These are phyloP conservation scores for Mariannaea sp. DNA, from an alignment of 2,329 filamentous ascomycete species.

Conservation along the genomic window DNA sequence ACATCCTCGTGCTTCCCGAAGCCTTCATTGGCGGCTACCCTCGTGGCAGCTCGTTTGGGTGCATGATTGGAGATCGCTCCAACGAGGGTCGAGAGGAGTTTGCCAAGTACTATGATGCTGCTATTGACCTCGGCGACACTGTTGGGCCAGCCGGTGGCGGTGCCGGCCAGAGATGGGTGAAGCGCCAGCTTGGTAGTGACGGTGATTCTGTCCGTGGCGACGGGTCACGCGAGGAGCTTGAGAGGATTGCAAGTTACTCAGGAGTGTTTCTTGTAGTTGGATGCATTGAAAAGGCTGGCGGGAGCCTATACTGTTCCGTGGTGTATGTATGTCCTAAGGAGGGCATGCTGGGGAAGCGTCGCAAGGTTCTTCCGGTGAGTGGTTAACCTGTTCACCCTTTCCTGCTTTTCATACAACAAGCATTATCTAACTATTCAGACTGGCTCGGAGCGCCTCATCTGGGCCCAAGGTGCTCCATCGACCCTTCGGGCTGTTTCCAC, in stretches of 20 bases:
- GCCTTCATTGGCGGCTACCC: constrained; percentile 93
- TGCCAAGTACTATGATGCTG: constrained; percentile 75
- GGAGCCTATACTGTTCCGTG: constrained; percentile 81
- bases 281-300: constrained; percentile 77
- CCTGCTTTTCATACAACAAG: too few species aligned
- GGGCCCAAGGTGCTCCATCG: constrained; percentile 82
- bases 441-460: constrained; percentile 79
- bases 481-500: constrained; percentile 82
- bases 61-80: constrained; percentile 70
- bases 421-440: too few species aligned
- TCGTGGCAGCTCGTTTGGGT: constrained; percentile 78
- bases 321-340: constrained; percentile 78
- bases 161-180: constrained; percentile 75
- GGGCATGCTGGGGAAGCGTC: constrained; percentile 80
- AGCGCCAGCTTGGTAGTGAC: constrained; percentile 56
- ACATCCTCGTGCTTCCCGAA: constrained; percentile 88
- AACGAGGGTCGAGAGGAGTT: constrained; percentile 79
- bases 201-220: constrained; percentile 48
- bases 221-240: constrained; percentile 78
- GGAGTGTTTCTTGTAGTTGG: constrained; percentile 84
- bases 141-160: constrained; percentile 62
- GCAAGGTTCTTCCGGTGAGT: constrained; percentile 87
- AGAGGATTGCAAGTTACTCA: constrained; percentile 74
- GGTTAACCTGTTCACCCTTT: too few species aligned
- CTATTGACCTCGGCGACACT: constrained; percentile 84